A percentile compares a stretch with the other conserved stretches of the same genome.
phyloP scores from a whole-genome alignment of 129 eudicot species.

The Helianthus tuberosus region DNA sequence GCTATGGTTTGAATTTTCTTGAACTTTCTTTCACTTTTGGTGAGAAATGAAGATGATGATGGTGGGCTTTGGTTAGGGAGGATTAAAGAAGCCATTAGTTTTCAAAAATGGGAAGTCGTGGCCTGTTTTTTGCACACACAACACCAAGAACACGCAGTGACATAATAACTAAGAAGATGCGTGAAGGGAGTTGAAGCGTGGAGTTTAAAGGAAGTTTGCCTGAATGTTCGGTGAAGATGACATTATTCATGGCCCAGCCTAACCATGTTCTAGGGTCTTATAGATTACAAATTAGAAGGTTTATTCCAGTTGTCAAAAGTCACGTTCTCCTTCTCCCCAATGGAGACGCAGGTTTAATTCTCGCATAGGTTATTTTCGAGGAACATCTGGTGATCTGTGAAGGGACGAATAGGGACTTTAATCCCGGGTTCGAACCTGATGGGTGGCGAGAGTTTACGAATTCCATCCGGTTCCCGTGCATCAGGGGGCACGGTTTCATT shows the following conservation, averaged over 20 bases:
- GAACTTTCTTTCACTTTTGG: slow-evolving; percentile 38
- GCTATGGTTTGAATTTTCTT: slow-evolving; percentile 37
- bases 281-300: too few relatives aligned
- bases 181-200: slow-evolving; percentile 32
- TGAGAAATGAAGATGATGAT: background rate
- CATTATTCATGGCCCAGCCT: slow-evolving; percentile 34
- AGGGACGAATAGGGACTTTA: too few relatives aligned
- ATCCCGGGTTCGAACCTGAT: too few relatives aligned
- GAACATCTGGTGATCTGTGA: too few relatives aligned
- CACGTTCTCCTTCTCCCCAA: too few relatives aligned
- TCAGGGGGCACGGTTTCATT: too few relatives aligned
- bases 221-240: slow-evolving; percentile 30
- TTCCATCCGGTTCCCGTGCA: too few relatives aligned
- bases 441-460: too few relatives aligned
- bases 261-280: slow-evolving; percentile 23
- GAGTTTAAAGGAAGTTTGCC: slow-evolving; percentile 35
- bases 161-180: slow-evolving; percentile 32
- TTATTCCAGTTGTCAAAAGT: too few relatives aligned
- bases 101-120: too few relatives aligned
- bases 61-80: slow-evolving; percentile 50
- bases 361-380: too few relatives aligned
- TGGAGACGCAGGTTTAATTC: too few relatives aligned
- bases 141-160: slow-evolving; percentile 21
- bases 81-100: slow-evolving; percentile 55
- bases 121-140: background rate